phyloP scores from a whole-genome alignment of 208 protist species.

The Strigomonas culicis region DNA sequence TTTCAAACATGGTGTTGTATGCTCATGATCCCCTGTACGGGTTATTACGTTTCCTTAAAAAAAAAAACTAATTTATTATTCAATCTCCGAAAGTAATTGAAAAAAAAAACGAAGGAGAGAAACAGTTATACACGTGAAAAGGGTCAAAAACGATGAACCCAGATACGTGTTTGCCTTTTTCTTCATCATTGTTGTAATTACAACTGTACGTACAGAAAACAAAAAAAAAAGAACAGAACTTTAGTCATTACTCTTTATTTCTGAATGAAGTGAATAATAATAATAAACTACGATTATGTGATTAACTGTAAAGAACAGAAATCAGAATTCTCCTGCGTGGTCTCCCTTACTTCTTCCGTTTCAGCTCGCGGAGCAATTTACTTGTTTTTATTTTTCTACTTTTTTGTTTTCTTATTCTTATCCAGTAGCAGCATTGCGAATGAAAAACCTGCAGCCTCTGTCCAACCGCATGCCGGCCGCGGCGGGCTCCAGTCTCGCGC shows the following conservation, averaged over 20 bases:
- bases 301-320: too few relatives aligned
- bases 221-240: background rate
- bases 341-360: background rate
- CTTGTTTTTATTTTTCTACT: slow-evolving; percentile 1
- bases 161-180: background rate
- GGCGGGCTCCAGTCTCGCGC: slow-evolving; percentile 57
- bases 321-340: too few relatives aligned
- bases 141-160: too few relatives aligned
- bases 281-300: too few relatives aligned
- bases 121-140: too few relatives aligned
- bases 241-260: background rate
- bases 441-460: slow-evolving; percentile 50
- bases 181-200: background rate
- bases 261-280: background rate
- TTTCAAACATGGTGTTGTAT: too few relatives aligned
- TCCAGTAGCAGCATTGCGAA: background rate
- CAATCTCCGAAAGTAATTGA: too few relatives aligned
- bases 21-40: too few relatives aligned
- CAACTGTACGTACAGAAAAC: too few relatives aligned
- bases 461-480: slow-evolving; percentile 60
- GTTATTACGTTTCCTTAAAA: background rate
- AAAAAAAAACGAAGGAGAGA: too few relatives aligned
- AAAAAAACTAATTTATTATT: slow-evolving; percentile 11
- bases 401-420: slow-evolving; percentile 8
- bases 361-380: background rate